Evolutionary conservation across 2,329 filamentous ascomycete species (phyloP), one percentile per base, ranked within the genome.

Genomic region (Cercospora sojina): DNA sequence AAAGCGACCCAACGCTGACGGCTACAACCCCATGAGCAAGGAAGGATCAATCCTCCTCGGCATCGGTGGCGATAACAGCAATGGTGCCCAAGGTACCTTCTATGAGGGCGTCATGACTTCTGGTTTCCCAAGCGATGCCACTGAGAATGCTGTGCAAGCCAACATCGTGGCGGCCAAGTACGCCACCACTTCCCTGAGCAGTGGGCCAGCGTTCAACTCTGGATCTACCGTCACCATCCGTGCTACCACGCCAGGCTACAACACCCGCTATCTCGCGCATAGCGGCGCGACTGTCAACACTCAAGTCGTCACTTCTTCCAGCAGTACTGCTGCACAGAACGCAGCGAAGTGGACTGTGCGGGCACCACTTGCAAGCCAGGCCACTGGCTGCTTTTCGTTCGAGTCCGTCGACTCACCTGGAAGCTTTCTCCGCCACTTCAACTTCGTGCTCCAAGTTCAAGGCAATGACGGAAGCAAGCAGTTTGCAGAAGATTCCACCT

Each of bases 21-120:
- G 86, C 9, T 89, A 89, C 77, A 84, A 87, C 74, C 77, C 80
- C 0, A 90, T 90, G 88, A 80, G 72, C 69, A 88, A 89, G 70
- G 87, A 90, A 73, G 87, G 87, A 12, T 84, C 87, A 64, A 87
- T 90, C 53, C 83, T 90, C 65, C 85, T 90, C n/a, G 87, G 88
- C n/a, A 88, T 89, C 62, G 88, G 88, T n/a, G 88, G 88, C 7
- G 88, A 90, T 71, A 90, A 88, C 78, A 87, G 85, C 73, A 78
- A 80, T 70, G 72, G 84, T 56, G 87, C 81, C 0, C 85, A 88
- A 73, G 87, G 87, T 27, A 73, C 69, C 3, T 75, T 75, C 66
- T 76, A 89, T 74, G 87, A 90, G 76, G 87, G 87, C 20, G 87
- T 85, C 31, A 88, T 90, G 86, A 89, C 87, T 12, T 77, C 80